Percentiles rank a stretch among this genome's conserved stretches.
Conservation (phyloP, 192 early-diverging fungal species). For the Coemansia guatemalensis region DNA sequence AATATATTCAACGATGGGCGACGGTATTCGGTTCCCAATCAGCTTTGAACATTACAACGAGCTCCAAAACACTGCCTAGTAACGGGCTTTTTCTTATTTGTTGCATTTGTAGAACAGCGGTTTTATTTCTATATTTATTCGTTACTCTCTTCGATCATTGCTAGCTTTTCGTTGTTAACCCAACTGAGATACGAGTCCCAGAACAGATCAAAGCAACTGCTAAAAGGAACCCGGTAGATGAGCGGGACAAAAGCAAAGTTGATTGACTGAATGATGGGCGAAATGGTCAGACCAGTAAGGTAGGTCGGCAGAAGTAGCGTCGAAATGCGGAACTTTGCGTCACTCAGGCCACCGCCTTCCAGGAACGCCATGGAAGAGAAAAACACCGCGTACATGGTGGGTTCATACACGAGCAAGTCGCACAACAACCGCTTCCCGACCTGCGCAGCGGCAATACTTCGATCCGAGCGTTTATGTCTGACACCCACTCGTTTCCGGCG, state of each 20-base stretch:
- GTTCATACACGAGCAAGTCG: constrained; percentile 48
- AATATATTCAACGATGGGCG: constrained; percentile 50
- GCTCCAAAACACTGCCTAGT: constrained; percentile 11
- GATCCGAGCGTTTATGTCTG: constrained; percentile 26
- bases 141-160: constrained; percentile 18
- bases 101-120: constrained; percentile 1
- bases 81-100: background rate
- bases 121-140: background rate
- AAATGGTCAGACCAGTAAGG: constrained; percentile 55
- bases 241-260: constrained; percentile 79
- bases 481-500: constrained; percentile 19
- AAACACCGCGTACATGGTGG: constrained; percentile 43
- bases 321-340: constrained; percentile 29
- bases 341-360: constrained; percentile 41
- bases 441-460: constrained; percentile 26
- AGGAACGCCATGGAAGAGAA: constrained; percentile 51
- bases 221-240: constrained; percentile 69
- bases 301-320: constrained; percentile 42
- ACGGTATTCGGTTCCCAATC: constrained; percentile 56
- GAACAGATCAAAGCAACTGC: constrained; percentile 68
- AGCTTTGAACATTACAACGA: constrained; percentile 53
- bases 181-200: constrained; percentile 81
- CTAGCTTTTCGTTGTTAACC: constrained; percentile 59
- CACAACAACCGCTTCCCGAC: constrained; percentile 46
- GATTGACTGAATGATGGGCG: constrained; percentile 72